A percentile compares a stretch with the other conserved stretches of the same genome.
phyloP scores from a whole-genome alignment of 1,284 basidiomycete genomes.

The Tetrapyrgos nigripes region DNA sequence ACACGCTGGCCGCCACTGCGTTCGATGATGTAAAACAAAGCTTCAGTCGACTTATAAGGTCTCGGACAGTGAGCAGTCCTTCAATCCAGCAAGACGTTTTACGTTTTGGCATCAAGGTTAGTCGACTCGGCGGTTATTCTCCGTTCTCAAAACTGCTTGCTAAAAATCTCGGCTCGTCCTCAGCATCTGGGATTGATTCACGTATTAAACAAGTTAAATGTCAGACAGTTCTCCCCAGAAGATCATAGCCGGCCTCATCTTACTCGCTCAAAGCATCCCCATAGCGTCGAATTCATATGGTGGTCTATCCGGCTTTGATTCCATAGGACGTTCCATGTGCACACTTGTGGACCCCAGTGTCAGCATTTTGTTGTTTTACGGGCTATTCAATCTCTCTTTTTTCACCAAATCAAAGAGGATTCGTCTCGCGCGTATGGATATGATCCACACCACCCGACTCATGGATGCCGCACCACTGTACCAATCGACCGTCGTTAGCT shows the following conservation, averaged over 20 bases:
- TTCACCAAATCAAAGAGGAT: neutral
- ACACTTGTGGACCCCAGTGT: slow-evolving; percentile 9
- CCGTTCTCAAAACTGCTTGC: too few relatives aligned
- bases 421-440: neutral
- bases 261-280: slow-evolving; percentile 1
- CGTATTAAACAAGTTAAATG: too few relatives aligned
- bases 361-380: slow-evolving; percentile 4
- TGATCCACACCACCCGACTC: slow-evolving; percentile 4
- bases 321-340: slow-evolving; percentile 5
- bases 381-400: neutral
- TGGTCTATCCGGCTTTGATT: slow-evolving; percentile 11
- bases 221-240: neutral
- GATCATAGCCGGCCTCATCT: neutral
- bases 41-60: too few relatives aligned
- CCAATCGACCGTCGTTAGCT: neutral
- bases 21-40: too few relatives aligned
- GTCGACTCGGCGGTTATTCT: too few relatives aligned
- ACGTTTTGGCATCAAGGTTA: too few relatives aligned
- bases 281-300: slow-evolving; percentile 5
- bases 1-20: too few relatives aligned
- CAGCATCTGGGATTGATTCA: too few relatives aligned
- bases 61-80: too few relatives aligned
- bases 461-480: neutral
- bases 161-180: too few relatives aligned
- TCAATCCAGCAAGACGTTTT: too few relatives aligned